phyloP scores from a whole-genome alignment of 2,329 filamentous ascomycete genomes.

The Cytospora piceae region DNA sequence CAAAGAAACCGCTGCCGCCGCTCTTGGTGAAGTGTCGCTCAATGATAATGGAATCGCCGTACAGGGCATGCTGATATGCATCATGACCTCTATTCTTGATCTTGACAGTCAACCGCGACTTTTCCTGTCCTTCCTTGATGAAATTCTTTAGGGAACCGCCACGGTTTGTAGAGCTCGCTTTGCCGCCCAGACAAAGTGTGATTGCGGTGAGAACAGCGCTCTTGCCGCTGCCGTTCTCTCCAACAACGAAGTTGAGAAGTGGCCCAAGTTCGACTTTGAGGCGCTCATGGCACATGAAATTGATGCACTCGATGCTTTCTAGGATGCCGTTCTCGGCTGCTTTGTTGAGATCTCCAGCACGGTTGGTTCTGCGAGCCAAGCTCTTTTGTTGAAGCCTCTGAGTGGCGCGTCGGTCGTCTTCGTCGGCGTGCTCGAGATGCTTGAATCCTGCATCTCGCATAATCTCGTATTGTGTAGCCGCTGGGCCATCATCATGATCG shows the following conservation, averaged over 20 bases:
- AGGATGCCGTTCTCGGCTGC: slow-evolving; percentile 85
- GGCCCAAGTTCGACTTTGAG: slow-evolving; percentile 86
- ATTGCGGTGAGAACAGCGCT: slow-evolving; percentile 93
- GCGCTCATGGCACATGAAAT: slow-evolving; percentile 94
- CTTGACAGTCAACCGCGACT: slow-evolving; percentile 75
- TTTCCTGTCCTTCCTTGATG: slow-evolving; percentile 86
- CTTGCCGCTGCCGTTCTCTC: slow-evolving; percentile 96
- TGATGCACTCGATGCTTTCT: slow-evolving; percentile 81
- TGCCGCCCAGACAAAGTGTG: slow-evolving; percentile 91
- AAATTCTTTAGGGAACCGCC: slow-evolving; percentile 85
- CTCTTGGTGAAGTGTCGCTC: slow-evolving; percentile 82
- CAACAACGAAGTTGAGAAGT: slow-evolving; percentile 96
- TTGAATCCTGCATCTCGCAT: slow-evolving; percentile 63
- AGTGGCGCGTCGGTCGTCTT: slow-evolving; percentile 66
- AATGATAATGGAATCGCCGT: slow-evolving; percentile 84
- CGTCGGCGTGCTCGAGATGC: slow-evolving; percentile 59
- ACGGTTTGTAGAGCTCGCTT: slow-evolving; percentile 89
- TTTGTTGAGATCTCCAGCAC: slow-evolving; percentile 62
- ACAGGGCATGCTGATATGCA: slow-evolving; percentile 81
- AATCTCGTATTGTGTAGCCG: slow-evolving; percentile 64
- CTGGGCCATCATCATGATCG: slow-evolving; percentile 39
- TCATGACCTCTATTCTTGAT: slow-evolving; percentile 89
- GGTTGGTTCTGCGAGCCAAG: slow-evolving; percentile 42
- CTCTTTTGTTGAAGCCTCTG: slow-evolving; percentile 53
- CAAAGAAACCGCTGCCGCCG: slow-evolving; percentile 80